Evolutionary conservation across 2,329 filamentous ascomycete genomes (phyloP), one percentile per base, ranked within the genome.

Genomic region (Amylocarpus encephaloides): DNA sequence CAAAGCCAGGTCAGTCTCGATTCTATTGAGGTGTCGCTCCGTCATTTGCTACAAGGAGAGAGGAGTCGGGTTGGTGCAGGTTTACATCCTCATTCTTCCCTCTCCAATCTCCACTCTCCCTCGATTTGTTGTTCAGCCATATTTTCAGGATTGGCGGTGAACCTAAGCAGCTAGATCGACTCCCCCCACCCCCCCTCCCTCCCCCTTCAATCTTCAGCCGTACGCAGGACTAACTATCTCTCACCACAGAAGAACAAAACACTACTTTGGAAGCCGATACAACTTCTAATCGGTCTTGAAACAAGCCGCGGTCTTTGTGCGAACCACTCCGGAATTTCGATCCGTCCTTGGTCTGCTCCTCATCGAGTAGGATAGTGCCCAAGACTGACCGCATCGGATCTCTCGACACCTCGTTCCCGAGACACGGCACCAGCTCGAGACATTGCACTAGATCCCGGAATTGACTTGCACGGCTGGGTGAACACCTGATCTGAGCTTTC

Each of bases 401-500:
- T 55, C 30, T 51, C 51, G 47, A 52, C 55, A 55, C 32, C 51
- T 50, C 38, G 40, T 55, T 51, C 56, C 61, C 63, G 61, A 64
- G 54, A 65, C 62, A 64, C 35, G 56, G 40, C 46, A 53, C 48
- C 53, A 55, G 36, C 39, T 51, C 43, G 46, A 61, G 53, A 61
- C 58, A 56, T 36, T 19, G 40, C 49, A 46, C 50, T 49, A 57
- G 36, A 51, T 50, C 54, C 43, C 52, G 49, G 54, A 58, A 61
- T 51, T 59, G 52, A 54, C 46, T 51, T 53, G 48, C 26, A 57
- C 39, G 50, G 50, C 52, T 58, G 51, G 58, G 61, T 55, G 62
- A 63, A 65, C 62, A 46, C 59, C 46, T 66, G 62, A 63, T 59
- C 62, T 61, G 50, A 64, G 63, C 60, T 55, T 57, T 46, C 33